Evolutionary conservation across 1,139 yeast genomes (phyloP), one percentile per base, ranked within the genome.

Genomic region (Yamadazyma kanchanaburiensis): DNA sequence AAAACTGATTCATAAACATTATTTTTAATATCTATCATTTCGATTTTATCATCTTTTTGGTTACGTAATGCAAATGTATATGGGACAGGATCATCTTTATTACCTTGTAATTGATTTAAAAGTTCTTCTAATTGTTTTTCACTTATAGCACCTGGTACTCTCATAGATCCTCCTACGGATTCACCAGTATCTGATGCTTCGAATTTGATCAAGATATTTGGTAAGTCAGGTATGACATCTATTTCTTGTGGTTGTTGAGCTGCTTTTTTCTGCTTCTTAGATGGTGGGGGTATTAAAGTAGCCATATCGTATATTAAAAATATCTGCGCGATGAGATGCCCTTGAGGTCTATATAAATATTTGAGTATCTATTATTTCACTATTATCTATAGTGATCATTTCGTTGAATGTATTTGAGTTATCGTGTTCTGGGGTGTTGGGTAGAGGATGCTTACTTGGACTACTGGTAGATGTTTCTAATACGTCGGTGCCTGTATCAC

Each of bases 151-250:
- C 96, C 97, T 4, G 98, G 98, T 5, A 91, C 95, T 55, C 96
- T 73, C 31, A 89, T 65, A 20, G 88, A 80, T 7, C 94, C 88
- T 10, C 96, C 96, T 15, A 83, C 71, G 5, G 77, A 60, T 43
- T 85, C 95, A 27, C 96, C 96, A n/a, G 95, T 80, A 50, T 89
- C 98, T 9, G 95, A 78, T 1, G 97, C 96, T 54, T 87, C 94
- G 55, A 91, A 88, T 53, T 80, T 83, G 33, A 91, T 77, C 34
- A 88, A 73, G 14, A 91, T 96, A 64, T 87, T 79, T 15, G 96
- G 96, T 23, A 89, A 60, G 48, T 86, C 94, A 1, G 97, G 97
- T 14, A 84, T 64, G 8, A 82, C 56, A 33, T 78, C 81, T 11
- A 85, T 82, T 31, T 81, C 91, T 33, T 85, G 76, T 9, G 85